Evolutionary conservation across 2,329 filamentous ascomycete genomes (phyloP).

Genomic region (Gaeumannomyces tritici): DNA sequence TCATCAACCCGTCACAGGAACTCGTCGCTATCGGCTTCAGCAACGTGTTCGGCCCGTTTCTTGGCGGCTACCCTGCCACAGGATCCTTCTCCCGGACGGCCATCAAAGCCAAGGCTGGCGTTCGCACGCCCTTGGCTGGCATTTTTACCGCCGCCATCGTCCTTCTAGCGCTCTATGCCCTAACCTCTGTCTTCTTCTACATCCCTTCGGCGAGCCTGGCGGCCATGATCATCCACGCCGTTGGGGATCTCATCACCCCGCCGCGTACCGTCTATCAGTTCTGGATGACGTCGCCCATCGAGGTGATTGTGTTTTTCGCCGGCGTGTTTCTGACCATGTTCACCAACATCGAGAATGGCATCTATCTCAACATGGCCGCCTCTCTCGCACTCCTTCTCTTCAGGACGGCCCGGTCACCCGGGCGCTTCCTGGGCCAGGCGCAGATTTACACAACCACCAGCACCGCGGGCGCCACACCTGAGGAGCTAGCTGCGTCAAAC

Average conservation of each 20-base stretch:
- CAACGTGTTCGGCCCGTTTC: constrained; percentile 83
- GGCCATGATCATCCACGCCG: constrained; percentile 91
- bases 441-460: constrained; percentile 5
- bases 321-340: constrained; percentile 21
- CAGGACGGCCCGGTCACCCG: constrained; percentile 34
- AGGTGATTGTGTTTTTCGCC: constrained; percentile 10
- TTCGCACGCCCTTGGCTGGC: constrained; percentile 83
- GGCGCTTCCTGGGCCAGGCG: constrained; percentile 32
- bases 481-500: constrained; percentile 2
- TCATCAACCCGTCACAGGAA: constrained; percentile 91
- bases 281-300: constrained; percentile 39
- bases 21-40: constrained; percentile 88
- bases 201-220: constrained; percentile 75
- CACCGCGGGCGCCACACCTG: constrained; percentile 6
- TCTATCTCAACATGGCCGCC: constrained; percentile 36
- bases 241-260: constrained; percentile 49
- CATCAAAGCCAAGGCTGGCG: constrained; percentile 94
- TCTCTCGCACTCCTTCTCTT: constrained; percentile 33
- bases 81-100: constrained; percentile 95
- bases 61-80: constrained; percentile 85
- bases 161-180: constrained; percentile 78
- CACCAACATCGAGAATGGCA: constrained; percentile 37
- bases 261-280: constrained; percentile 6
- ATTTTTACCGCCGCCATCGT: constrained; percentile 81
- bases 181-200: constrained; percentile 86